Evolutionary conservation across 345 rosid genomes (phyloP).

Genomic region (Rhodamnia argentea): DNA sequence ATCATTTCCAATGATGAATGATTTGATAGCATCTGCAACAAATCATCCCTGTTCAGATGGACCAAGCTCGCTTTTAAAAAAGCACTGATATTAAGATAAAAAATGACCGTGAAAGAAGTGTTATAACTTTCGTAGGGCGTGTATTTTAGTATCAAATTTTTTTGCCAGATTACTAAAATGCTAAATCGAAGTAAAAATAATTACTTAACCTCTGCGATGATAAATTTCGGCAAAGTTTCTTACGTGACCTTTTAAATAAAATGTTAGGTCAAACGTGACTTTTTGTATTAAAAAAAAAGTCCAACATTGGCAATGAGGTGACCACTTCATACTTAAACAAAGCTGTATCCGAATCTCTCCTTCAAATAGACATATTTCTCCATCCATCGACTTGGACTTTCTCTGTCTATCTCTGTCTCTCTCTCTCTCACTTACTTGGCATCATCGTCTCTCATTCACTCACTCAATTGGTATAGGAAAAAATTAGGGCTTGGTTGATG

Average conservation of each 20-base stretch:
- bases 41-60: background rate
- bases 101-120: no score
- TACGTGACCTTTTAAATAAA: background rate
- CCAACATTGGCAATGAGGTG: background rate
- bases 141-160: background rate
- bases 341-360: background rate
- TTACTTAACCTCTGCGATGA: background rate
- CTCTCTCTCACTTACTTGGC: background rate
- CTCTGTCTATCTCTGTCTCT: background rate
- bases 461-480: background rate
- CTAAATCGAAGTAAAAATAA: background rate
- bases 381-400: background rate
- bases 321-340: background rate
- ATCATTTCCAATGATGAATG: background rate
- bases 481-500: background rate
- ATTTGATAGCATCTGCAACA: background rate
- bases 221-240: background rate
- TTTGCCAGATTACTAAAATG: background rate
- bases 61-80: background rate
- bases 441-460: background rate
- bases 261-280: background rate
- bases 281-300: background rate
- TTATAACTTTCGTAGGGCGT: no score
- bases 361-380: background rate
- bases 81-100: background rate